Evolutionary conservation across 208 protist genomes (phyloP).

Genomic region (Leishmania tarentolae): DNA sequence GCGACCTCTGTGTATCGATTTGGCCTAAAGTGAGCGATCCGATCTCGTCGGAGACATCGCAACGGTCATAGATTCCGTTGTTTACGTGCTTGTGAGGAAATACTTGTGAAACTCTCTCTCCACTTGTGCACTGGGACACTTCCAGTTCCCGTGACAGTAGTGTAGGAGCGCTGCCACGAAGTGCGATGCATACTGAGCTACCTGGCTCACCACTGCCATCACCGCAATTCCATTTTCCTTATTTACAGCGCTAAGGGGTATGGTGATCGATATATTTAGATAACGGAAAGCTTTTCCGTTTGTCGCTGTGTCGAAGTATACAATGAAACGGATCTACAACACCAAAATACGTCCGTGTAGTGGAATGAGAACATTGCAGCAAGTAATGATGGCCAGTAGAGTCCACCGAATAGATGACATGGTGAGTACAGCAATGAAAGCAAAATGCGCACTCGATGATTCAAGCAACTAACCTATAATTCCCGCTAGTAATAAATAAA

Average conservation of each 20-base stretch:
- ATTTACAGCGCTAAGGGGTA: constrained; percentile 85
- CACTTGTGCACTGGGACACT: constrained; percentile 91
- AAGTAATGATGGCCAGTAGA: not conserved
- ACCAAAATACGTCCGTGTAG: constrained; percentile 15
- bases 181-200: constrained; percentile 61
- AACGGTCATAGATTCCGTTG: constrained; percentile 95
- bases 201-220: constrained; percentile 96
- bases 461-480: not conserved
- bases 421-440: not conserved
- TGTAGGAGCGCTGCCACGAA: constrained; percentile 11
- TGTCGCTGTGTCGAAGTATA: constrained; percentile 34
- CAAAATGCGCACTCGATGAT: not conserved
- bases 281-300: constrained; percentile 37
- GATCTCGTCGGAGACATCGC: constrained; percentile 93
- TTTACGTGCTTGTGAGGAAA: constrained; percentile 81
- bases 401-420: not conserved
- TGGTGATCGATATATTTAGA: constrained; percentile 40
- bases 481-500: not conserved
- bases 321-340: constrained; percentile 25
- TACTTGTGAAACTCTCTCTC: constrained; percentile 41
- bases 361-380: not conserved
- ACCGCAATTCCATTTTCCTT: constrained; percentile 95
- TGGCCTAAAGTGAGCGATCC: constrained; percentile 38
- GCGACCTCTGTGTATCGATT: constrained; percentile 65
- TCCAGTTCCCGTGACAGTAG: constrained; percentile 21